Percentiles rank a stretch among this genome's conserved stretches.
Evolutionary conservation across 2,329 filamentous ascomycete species (phyloP).

Genomic region (Epichloe uncinata): DNA sequence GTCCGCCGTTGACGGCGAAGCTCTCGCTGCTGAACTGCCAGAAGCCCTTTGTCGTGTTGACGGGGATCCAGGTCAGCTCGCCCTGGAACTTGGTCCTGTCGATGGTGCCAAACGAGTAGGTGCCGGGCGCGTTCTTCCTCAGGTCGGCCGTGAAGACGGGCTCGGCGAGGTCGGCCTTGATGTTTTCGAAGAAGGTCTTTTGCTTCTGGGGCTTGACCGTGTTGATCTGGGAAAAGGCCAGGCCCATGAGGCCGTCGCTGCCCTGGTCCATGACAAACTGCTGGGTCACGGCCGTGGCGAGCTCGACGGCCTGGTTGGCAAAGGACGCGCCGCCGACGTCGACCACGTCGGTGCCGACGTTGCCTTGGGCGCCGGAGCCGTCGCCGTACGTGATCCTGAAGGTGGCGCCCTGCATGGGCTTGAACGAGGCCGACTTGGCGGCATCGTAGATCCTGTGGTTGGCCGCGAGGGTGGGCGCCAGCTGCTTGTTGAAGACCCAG

Average conservation of each 20-base stretch:
- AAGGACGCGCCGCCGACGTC: conserved; percentile 29
- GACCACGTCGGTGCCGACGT: conserved; percentile 31
- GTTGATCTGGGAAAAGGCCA: conserved; percentile 30
- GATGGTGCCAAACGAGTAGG: conserved; percentile 63
- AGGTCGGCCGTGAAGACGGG: conserved; percentile 57
- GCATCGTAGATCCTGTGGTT: conserved; percentile 29
- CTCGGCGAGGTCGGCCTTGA: conserved; percentile 9
- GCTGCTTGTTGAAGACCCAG: conserved; percentile 29
- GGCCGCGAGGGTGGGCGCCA: conserved; percentile 18
- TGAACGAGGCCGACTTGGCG: conserved; percentile 23
- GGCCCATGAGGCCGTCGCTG: conserved; percentile 30
- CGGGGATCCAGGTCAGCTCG: conserved; percentile 43
- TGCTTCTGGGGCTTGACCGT: conserved; percentile 26
- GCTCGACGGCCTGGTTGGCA: conserved; percentile 27
- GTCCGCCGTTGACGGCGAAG: conserved; percentile 10
- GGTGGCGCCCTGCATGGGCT: conserved; percentile 21
- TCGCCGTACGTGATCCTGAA: conserved; percentile 34
- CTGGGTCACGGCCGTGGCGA: conserved; percentile 25
- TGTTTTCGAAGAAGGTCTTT: conserved; percentile 29
- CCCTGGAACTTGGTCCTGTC: conserved; percentile 51
- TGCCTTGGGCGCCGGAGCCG: conserved; percentile 26
- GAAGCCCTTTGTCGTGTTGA: conserved; percentile 51
- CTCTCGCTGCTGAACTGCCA: conserved; percentile 31
- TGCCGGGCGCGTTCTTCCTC: conserved; percentile 39
- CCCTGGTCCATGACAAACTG: conserved; percentile 28